Evolutionary conservation across 148 eudicot species (phyloP), one percentile per base, ranked within the genome.

Genomic region (Fallopia convolvulus): DNA sequence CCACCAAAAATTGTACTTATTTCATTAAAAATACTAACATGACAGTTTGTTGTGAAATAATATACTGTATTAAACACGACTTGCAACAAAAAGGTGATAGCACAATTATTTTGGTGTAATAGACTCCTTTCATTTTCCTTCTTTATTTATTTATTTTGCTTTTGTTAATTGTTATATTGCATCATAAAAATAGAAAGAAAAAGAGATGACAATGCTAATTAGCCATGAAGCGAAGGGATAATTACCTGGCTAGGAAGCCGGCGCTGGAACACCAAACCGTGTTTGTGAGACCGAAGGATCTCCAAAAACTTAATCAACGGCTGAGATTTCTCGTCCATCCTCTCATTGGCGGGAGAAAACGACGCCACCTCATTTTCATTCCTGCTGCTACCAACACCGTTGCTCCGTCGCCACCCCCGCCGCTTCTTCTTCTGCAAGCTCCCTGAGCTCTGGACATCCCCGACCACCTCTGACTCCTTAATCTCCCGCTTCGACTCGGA

Each of bases 241-340:
- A 85, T 44, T 82, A 88, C 94, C 94, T 88, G 90, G 48, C 75
- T 78, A 55, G 79, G 82, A 18, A 84, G 83, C 78, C 88, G 90
- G 63, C 76, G 81, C 58, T 81, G 84, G 36, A 88, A 90, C 21
- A 84, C 78, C 56, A 87, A 85, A 48, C 86, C 83, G 44, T 68
- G 72, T 41, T 39, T 68, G 46, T 68, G 72, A 41, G 83, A 80
- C 74, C 86, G 84, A 44, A 87, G 80, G 61, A 79, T 74, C 74
- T 88, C 85, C 30, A 90, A 77, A 50, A 90, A 82, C 21, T 78
- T 81, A 80, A 84, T 61, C 82, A 88, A 85, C 77, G 89, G 72
- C 80, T 68, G 78, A 18, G 82, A 81, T 79, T 82, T 78, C 39
- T 33, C 72, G 5, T 78, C 26, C 23, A 55, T 52, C 32, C 47